phyloP scores from a whole-genome alignment of 2,329 filamentous ascomycete genomes.

The Phaeoacremonium minimum region DNA sequence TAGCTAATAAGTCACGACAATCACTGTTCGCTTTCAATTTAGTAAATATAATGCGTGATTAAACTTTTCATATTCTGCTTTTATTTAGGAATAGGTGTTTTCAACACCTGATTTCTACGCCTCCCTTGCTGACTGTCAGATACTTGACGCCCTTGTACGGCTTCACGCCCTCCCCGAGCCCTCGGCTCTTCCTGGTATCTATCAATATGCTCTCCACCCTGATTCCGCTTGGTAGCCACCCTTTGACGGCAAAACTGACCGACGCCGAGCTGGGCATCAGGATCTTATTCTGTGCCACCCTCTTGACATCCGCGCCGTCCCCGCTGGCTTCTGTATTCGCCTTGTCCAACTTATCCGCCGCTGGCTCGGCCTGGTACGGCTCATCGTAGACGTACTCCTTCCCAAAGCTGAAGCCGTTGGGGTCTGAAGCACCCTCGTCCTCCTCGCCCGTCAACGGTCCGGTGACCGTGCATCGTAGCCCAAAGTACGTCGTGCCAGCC shows the following conservation, averaged over 20 bases:
- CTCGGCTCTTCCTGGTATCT: conserved; percentile 75
- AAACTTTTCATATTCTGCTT: not conserved
- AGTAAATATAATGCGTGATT: no score
- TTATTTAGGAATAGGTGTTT: not conserved
- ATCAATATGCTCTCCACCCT: conserved; percentile 65
- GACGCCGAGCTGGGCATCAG: conserved; percentile 77
- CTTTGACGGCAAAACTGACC: conserved; percentile 67
- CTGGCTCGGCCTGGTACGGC: conserved; percentile 46
- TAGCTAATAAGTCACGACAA: no score
- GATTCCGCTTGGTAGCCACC: conserved; percentile 64
- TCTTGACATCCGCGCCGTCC: conserved; percentile 41
- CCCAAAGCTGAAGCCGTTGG: conserved; percentile 47
- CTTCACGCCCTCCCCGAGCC: conserved; percentile 81
- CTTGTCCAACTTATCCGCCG: conserved; percentile 27
- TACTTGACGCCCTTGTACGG: conserved; percentile 99
- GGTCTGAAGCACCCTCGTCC: conserved; percentile 39
- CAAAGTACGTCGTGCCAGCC: conserved; percentile 62
- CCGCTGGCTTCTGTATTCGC: conserved; percentile 22
- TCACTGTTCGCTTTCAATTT: no score
- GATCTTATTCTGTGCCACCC: conserved; percentile 64
- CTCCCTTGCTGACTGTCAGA: conserved; percentile 67
- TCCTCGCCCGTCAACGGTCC: conserved; percentile 52
- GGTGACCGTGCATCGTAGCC: conserved; percentile 74
- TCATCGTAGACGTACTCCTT: conserved; percentile 50
- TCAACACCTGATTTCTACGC: conserved; percentile 59